These are phyloP conservation scores for Eleusine indica DNA, from an alignment of 176 grass and related monocot species.

Conservation along the genomic window DNA sequence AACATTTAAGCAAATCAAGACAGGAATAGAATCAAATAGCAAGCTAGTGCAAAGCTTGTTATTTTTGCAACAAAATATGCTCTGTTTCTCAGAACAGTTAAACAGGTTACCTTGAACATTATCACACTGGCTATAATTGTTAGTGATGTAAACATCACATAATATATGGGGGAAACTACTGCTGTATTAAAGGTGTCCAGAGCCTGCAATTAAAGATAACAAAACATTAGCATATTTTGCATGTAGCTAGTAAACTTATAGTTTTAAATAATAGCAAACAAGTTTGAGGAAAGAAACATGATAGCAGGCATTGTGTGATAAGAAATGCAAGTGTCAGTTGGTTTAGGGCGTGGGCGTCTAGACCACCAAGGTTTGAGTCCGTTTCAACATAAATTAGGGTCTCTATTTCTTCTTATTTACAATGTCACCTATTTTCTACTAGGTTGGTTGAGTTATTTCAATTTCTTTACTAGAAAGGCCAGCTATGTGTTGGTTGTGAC, in stretches of 20 bases:
- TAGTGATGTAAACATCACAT: slow-evolving; percentile 89
- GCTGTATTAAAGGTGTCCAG: slow-evolving; percentile 90
- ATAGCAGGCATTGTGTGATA: not conserved
- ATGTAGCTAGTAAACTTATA: slow-evolving; percentile 19
- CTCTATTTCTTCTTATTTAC: not conserved
- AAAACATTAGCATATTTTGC: slow-evolving; percentile 8
- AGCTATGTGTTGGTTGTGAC: not conserved
- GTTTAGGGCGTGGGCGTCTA: not conserved
- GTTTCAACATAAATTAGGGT: not conserved
- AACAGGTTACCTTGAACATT: slow-evolving; percentile 76
- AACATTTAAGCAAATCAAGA: slow-evolving; percentile 27
- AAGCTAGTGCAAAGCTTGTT: not conserved
- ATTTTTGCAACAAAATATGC: slow-evolving; percentile 8
- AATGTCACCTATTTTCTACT: not conserved
- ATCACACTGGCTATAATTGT: slow-evolving; percentile 88
- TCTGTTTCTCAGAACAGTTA: slow-evolving; percentile 10
- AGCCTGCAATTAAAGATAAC: slow-evolving; percentile 60
- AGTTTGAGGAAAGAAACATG: not conserved
- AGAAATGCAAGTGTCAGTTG: not conserved
- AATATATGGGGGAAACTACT: slow-evolving; percentile 88
- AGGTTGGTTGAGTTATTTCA: not conserved
- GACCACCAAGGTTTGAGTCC: not conserved
- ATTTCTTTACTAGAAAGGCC: not conserved
- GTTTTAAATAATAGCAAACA: not conserved
- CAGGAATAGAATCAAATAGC: slow-evolving; percentile 9